Evolutionary conservation across 495 filamentous ascomycete genomes (phyloP).

Genomic region (Thermothielavioides terrestris): DNA sequence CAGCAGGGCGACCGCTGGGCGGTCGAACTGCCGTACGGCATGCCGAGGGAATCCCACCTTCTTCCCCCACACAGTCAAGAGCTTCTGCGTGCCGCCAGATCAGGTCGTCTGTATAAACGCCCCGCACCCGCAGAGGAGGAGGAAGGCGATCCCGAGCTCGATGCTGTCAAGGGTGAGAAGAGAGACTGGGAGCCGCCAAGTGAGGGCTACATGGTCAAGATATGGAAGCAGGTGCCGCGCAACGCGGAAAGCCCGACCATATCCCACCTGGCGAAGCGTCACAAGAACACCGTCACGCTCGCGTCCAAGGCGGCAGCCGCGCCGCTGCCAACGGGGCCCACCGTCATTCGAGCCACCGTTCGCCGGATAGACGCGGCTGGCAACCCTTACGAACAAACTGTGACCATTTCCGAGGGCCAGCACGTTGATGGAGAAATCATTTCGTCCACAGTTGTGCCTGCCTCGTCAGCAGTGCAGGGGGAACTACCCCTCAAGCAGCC

Average conservation of each 20-base stretch:
- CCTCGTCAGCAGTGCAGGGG: conserved; percentile 20
- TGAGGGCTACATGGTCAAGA: conserved; percentile 60
- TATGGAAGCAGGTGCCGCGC: conserved; percentile 72
- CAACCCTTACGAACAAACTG: conserved; percentile 70
- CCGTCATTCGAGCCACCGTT: conserved; percentile 65
- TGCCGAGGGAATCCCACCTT: conserved; percentile 82
- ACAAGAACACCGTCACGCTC: conserved; percentile 55
- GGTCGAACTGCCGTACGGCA: conserved; percentile 54
- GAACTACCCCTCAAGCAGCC: conserved; percentile 20
- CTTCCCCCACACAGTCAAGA: conserved; percentile 71
- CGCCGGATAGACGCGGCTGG: conserved; percentile 67
- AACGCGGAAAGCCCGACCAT: conserved; percentile 65
- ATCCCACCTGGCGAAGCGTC: conserved; percentile 79
- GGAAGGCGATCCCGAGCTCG: conserved; percentile 38
- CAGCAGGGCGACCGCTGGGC: conserved; percentile 44
- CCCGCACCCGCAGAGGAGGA: conserved; percentile 45
- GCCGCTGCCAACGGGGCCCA: conserved; percentile 38
- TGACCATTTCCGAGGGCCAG: conserved; percentile 72
- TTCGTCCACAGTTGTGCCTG: conserved; percentile 43
- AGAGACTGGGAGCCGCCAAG: conserved; percentile 37
- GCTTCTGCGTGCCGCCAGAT: conserved; percentile 74
- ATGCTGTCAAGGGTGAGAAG: conserved; percentile 38
- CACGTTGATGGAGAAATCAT: conserved; percentile 72
- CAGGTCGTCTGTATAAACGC: conserved; percentile 59
- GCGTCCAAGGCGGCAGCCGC: conserved; percentile 35